Evolutionary conservation across 192 early-diverging fungal genomes (phyloP).

Genomic region (Entomortierella beljakovae): DNA sequence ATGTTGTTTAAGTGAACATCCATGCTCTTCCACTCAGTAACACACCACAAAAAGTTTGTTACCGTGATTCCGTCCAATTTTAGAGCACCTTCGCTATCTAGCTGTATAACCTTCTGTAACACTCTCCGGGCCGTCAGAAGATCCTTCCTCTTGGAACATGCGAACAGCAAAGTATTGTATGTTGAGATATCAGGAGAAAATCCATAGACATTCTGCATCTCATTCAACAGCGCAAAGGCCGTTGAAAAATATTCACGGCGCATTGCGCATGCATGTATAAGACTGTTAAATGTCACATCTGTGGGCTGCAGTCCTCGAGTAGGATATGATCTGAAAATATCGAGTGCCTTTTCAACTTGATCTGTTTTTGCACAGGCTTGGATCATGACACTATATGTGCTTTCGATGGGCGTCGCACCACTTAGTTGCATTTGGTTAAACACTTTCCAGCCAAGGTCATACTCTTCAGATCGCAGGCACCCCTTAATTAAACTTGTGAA

Average conservation of each 20-base stretch:
- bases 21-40: conserved; percentile 64
- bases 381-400: conserved; percentile 91
- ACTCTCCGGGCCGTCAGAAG: conserved; percentile 75
- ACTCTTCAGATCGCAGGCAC: conserved; percentile 77
- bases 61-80: conserved; percentile 70
- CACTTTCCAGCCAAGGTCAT: conserved; percentile 87
- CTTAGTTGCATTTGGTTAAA: conserved; percentile 90
- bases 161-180: conserved; percentile 85
- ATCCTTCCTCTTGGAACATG: conserved; percentile 79
- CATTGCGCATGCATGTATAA: conserved; percentile 86
- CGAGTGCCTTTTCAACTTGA: conserved; percentile 91
- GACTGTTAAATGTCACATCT: conserved; percentile 86
- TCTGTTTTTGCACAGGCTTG: conserved; percentile 86
- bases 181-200: conserved; percentile 83
- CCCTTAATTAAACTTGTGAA: conserved; percentile 89
- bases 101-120: conserved; percentile 67
- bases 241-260: conserved; percentile 88
- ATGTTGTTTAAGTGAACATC: conserved; percentile 30
- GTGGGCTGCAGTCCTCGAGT: conserved; percentile 75
- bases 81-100: conserved; percentile 58
- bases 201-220: conserved; percentile 86
- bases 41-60: conserved; percentile 77
- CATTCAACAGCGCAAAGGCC: conserved; percentile 80
- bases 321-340: conserved; percentile 92
- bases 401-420: conserved; percentile 80